Conservation (phyloP, 768 basidiomycete genomes). For the Serpula lacrymans region DNA sequence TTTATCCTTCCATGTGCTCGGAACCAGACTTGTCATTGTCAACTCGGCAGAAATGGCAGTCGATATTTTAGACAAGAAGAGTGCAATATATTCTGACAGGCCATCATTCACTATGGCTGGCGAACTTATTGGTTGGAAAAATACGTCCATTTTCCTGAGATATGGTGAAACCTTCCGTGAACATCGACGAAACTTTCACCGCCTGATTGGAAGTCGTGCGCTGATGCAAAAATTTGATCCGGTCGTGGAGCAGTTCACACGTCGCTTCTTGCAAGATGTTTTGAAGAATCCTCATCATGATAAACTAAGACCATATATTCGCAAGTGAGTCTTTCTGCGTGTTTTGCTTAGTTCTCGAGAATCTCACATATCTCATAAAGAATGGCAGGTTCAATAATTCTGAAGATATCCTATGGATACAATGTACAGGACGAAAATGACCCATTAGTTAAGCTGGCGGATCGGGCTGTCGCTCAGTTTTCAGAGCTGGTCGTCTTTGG, state of each 20-base stretch:
- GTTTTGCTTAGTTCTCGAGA: too few relatives aligned
- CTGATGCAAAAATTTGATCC: slow-evolving; percentile 40
- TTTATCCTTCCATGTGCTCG: slow-evolving; percentile 17
- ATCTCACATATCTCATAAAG: slow-evolving; percentile 6
- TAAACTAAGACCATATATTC: too few relatives aligned
- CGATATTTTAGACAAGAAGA: slow-evolving; percentile 23
- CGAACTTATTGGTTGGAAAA: slow-evolving; percentile 3
- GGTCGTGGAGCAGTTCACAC: slow-evolving; percentile 45
- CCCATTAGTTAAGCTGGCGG: slow-evolving; percentile 17
- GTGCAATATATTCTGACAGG: slow-evolving; percentile 19
- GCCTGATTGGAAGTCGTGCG: slow-evolving; percentile 49
- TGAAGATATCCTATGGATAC: slow-evolving; percentile 28
- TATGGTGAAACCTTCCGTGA: slow-evolving; percentile 41
- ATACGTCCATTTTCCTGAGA: slow-evolving; percentile 35
- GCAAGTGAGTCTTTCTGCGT: too few relatives aligned
- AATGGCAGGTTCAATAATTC: slow-evolving; percentile 18
- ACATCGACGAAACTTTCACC: too few relatives aligned
- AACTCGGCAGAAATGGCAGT: slow-evolving; percentile 14
- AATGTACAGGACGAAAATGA: slow-evolving; percentile 21
- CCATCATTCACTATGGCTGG: slow-evolving; percentile 13
- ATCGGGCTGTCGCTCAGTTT: slow-evolving; percentile 23
- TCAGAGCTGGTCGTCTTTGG: slow-evolving; percentile 16
- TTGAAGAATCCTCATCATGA: too few relatives aligned
- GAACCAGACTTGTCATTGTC: slow-evolving; percentile 18
- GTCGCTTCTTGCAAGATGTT: slow-evolving; percentile 46